Evolutionary conservation across 371 early-diverging fungal genomes (phyloP), one percentile per base, ranked within the genome.

Genomic region (Mortierella sp.): DNA sequence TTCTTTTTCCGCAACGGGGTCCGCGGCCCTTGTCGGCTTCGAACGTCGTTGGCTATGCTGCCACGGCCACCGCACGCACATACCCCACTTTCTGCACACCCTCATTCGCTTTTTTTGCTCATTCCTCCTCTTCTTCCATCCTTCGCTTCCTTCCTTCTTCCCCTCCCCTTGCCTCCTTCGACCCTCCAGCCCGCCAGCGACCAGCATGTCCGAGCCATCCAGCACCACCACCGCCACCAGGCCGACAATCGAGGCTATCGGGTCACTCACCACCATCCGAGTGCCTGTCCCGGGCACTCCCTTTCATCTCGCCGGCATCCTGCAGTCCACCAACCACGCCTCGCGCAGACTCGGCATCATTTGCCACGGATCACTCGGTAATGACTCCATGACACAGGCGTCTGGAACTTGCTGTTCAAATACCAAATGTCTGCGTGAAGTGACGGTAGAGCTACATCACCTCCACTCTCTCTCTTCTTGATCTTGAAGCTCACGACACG

Each of bases 301-400:
- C 43, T 34, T 70, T 43, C 58, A 54, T 43, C 78, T 76, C 13
- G 60, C 64, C 9, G 78, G 78, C n/a, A 59, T 70, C 46, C 59
- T 76, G 13, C 78, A 76, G 54, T 66, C 71, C 16, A 59, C 78
- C n/a, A 58, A 54, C 56, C 70, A 76, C 27, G 24, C 51, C 48
- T 46, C 70, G 19, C 80, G 74, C 26, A 56, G 71, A 8, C 70
- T 79, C 14, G 80, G 71, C 27, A 66, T 79, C 28, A 79, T 79
- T 46, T 73, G 80, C 30, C 80, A 79, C 47, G 80, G 80, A 13
- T 7, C 54, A 21, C 70, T 73, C 39, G 80, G 80, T 79, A 63
- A 47, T 14, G 16, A 19, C 16, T 10, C 34, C 34, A 7, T n/a
- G n/a, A 10, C 48, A 23, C 7, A 48, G 28, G 34, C n/a, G n/a